These are phyloP conservation scores for Chrysosporium queenslandicum DNA, from an alignment of 2,329 filamentous ascomycete genomes.

Conservation along the genomic window DNA sequence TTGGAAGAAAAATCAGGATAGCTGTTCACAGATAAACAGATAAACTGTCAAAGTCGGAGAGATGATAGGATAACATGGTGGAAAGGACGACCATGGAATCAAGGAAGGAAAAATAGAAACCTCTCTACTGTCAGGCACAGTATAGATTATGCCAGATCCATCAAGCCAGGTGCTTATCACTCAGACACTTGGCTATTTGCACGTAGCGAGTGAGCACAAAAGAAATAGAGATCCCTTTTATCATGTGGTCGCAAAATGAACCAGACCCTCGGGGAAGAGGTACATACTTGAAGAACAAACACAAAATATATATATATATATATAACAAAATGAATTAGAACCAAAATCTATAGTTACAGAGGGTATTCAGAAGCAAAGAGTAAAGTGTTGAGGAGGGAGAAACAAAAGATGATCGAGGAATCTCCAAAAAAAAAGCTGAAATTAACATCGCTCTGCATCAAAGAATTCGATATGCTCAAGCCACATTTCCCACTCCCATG, in stretches of 20 bases:
- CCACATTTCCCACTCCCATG: not conserved
- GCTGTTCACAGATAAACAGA: not conserved
- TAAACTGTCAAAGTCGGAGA: not conserved
- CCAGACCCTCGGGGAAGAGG: no score
- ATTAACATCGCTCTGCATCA: not conserved
- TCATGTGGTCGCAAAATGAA: no score
- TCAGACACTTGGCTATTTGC: no score
- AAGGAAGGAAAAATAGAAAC: no score
- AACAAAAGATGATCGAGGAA: not conserved
- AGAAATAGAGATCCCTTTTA: no score
- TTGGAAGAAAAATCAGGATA: no score
- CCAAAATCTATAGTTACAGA: constrained; percentile 10
- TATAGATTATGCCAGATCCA: not conserved
- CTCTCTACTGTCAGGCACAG: not conserved
- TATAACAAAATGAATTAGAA: not conserved
- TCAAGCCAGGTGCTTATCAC: not conserved
- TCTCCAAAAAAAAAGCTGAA: not conserved
- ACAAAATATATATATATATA: no score
- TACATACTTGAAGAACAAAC: no score
- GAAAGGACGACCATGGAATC: not conserved
- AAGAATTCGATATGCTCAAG: not conserved
- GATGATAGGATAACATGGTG: not conserved
- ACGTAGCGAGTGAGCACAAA: no score
- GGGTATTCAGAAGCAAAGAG: constrained; percentile 6
- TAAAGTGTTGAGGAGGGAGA: not conserved